phyloP scores from a whole-genome alignment of 2,329 filamentous ascomycete genomes.

The Sclerotinia borealis region DNA sequence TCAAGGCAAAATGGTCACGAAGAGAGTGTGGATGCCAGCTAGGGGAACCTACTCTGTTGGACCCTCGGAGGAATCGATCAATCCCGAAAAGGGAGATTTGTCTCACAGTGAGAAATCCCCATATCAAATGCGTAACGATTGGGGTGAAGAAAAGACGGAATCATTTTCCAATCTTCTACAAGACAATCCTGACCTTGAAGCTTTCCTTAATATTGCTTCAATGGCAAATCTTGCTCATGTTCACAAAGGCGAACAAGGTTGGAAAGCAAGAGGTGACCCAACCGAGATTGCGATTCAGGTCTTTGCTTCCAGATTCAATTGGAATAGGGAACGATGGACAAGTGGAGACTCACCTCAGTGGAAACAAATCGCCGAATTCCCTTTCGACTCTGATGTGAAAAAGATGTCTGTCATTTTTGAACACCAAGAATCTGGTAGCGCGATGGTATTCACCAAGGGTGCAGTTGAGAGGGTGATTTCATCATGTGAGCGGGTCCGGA shows the following conservation, averaged over 20 bases:
- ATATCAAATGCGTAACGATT: conserved; percentile 1
- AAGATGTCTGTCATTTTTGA: conserved; percentile 69
- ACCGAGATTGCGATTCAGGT: conserved; percentile 73
- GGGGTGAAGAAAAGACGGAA: not conserved
- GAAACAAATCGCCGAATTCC: conserved; percentile 60
- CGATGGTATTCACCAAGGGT: conserved; percentile 55
- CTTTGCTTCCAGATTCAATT: conserved; percentile 62
- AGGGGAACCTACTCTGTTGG: conserved; percentile 47
- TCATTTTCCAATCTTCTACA: conserved; percentile 34
- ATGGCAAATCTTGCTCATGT: conserved; percentile 61
- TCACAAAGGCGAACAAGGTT: conserved; percentile 46
- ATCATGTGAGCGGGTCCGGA: conserved; percentile 48
- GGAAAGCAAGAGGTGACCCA: conserved; percentile 60
- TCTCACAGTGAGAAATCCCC: conserved; percentile 33
- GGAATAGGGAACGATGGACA: conserved; percentile 49
- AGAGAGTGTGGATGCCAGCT: conserved; percentile 49
- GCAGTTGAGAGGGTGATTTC: conserved; percentile 65
- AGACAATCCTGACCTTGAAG: conserved; percentile 43
- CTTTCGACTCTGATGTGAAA: conserved; percentile 69
- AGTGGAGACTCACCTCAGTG: conserved; percentile 45
- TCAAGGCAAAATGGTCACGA: conserved; percentile 41
- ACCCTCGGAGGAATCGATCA: conserved; percentile 43
- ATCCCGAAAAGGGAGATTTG: conserved; percentile 43
- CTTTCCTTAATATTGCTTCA: conserved; percentile 57
- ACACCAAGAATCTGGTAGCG: conserved; percentile 31